phyloP scores from a whole-genome alignment of 805 yeast genomes.

The Blastobotrys attinorum region DNA sequence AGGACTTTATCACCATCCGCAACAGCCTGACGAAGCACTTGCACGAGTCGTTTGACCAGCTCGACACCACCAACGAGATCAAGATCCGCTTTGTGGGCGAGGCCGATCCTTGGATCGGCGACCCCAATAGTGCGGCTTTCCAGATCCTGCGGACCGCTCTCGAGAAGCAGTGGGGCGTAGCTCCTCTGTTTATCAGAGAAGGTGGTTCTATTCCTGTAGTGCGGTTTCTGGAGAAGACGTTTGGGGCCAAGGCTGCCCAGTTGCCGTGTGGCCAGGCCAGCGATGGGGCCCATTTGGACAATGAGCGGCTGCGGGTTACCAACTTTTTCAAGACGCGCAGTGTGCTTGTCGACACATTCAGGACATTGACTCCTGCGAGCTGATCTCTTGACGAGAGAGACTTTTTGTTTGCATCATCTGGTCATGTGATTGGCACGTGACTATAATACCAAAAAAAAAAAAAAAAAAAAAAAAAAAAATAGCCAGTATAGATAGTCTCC shows the following conservation, averaged over 20 bases:
- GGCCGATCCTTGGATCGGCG: conserved; percentile 96
- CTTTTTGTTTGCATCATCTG: no score
- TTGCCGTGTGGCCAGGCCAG: conserved; percentile 94
- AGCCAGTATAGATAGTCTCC: no score
- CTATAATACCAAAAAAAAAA: not conserved
- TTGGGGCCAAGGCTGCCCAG: conserved; percentile 87
- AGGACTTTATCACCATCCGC: conserved; percentile 56
- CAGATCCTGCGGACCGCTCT: conserved; percentile 57
- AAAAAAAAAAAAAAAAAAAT: not conserved
- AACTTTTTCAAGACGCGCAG: conserved; percentile 69
- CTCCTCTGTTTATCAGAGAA: conserved; percentile 83
- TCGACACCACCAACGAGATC: conserved; percentile 57
- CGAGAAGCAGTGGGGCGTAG: conserved; percentile 62
- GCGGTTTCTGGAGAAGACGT: conserved; percentile 70
- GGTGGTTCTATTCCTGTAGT: conserved; percentile 96
- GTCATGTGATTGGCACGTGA: no score
- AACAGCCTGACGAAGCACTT: conserved; percentile 41
- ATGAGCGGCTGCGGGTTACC: conserved; percentile 73
- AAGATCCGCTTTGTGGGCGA: conserved; percentile 60
- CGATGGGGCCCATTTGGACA: conserved; percentile 87
- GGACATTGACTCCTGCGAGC: conserved; percentile 6
- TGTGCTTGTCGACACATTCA: conserved; percentile 32
- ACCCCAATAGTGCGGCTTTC: conserved; percentile 68
- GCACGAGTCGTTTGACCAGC: conserved; percentile 36
- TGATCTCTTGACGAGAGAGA: no score